Base-by-base conservation (phyloP, 768 basidiomycete genomes). In the Auricularia auricula-judae region DNA sequence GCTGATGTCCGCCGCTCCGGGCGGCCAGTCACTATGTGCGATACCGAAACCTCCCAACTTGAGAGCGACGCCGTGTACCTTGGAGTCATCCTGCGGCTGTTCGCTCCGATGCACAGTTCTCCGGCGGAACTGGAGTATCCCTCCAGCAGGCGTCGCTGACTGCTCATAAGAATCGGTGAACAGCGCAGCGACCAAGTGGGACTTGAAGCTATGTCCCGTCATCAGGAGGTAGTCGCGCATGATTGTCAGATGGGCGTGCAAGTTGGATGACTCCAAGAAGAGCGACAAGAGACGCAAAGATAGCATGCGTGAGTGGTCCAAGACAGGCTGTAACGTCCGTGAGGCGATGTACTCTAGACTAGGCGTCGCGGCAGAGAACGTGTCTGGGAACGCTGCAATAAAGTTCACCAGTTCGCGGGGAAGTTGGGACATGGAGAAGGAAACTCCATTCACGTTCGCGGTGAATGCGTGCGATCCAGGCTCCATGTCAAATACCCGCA, bases 1-100 rank as follows among this genome's bases (percentile, higher is more conserved):
- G 69, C 90, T 89, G 61, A 96, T 76, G 70, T 94, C 92, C 2
- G 87, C 81, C 4, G 90, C 91, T 18, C 88, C 87, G 12, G 93
- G 93, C 0, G 93, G 93, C 93, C 93, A 96, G 62, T 62, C 44
- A 66, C 42, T 42, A 62, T 67, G 34, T 67, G 68, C 61, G 76
- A 74, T 18, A 70, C 70, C 23, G 67, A 70, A 63, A 33, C 43
- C 64, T 63, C 53, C 61, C 64, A 42, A 60, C 53, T 16, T 59
- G 53, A 34, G 62, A 51, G 39, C 56, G 23, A 62, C 64, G 61
- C 23, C 67, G 54, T 18, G 42, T 53, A 21, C 61, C 53, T 34
- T 23, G 56, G 43, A 75, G 65, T n/a, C 74, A 72, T 63, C 74
- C 51, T 62, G 72, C 67, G 3, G 70, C 66, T 3, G 72, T 73